These are phyloP conservation scores for Phaffomyces antillensis DNA, from an alignment of 805 yeast species.

Conservation along the genomic window DNA sequence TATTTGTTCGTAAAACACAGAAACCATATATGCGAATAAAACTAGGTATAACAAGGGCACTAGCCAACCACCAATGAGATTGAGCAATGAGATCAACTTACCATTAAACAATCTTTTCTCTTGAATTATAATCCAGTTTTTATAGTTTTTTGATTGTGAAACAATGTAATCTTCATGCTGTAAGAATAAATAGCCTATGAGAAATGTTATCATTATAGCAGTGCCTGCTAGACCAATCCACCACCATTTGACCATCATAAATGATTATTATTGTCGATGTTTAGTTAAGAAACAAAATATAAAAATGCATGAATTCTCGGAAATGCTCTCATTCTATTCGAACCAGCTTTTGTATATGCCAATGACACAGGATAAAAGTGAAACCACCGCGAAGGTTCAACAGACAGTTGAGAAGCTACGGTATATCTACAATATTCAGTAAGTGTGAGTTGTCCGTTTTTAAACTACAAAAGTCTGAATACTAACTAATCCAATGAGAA, in stretches of 20 bases:
- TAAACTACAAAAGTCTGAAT: too few relatives aligned
- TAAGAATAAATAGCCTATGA: too few relatives aligned
- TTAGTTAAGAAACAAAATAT: too few relatives aligned
- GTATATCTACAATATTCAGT: conserved; percentile 2
- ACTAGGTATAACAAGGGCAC: conserved; percentile 16
- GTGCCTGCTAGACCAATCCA: too few relatives aligned
- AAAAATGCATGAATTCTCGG: too few relatives aligned
- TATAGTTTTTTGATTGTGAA: neutral
- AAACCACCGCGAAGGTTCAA: neutral
- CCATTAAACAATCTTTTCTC: conserved; percentile 16
- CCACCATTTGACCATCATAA: too few relatives aligned
- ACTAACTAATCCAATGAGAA: too few relatives aligned
- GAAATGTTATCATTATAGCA: too few relatives aligned
- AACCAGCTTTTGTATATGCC: neutral
- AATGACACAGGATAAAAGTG: neutral
- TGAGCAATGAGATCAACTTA: neutral
- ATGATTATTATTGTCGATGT: too few relatives aligned
- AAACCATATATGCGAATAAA: conserved; percentile 9
- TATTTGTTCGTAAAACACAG: conserved; percentile 11
- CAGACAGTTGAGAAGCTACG: conserved; percentile 2
- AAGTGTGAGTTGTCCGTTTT: too few relatives aligned
- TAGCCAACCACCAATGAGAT: conserved; percentile 9
- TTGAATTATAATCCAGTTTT: neutral
- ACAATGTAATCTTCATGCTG: neutral
- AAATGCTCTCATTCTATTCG: neutral